Evolutionary conservation across 306 rosid genomes (phyloP).

Genomic region (Dryas drummondii): DNA sequence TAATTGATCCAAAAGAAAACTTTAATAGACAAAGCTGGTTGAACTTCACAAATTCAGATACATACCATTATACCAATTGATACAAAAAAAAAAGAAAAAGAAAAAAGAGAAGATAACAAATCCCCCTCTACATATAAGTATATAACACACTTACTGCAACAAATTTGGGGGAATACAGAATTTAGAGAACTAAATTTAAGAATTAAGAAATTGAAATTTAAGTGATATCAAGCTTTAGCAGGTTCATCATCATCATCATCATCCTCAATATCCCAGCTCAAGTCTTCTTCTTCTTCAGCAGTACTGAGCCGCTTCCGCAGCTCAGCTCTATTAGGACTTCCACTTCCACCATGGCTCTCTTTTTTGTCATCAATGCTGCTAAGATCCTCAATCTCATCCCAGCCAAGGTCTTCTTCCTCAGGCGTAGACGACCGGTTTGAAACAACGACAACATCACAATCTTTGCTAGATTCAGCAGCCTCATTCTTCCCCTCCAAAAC

Average conservation of each 20-base stretch:
- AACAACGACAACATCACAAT: constrained; percentile 35
- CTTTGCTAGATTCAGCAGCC: constrained; percentile 37
- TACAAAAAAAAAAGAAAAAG: background rate
- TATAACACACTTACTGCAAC: constrained; percentile 25
- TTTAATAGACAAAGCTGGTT: constrained; percentile 15
- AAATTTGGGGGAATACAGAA: constrained; percentile 22
- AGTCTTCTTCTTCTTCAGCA: constrained; percentile 81
- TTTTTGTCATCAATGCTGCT: constrained; percentile 69
- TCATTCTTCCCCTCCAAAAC: constrained; percentile 32
- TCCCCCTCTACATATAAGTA: constrained; percentile 13
- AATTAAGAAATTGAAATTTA: background rate
- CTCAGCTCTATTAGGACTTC: constrained; percentile 43
- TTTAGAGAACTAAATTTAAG: constrained; percentile 15
- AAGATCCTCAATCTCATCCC: constrained; percentile 96
- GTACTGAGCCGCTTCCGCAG: constrained; percentile 59
- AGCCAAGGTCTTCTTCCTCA: constrained; percentile 76
- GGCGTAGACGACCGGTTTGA: constrained; percentile 34
- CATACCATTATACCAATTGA: constrained; percentile 25
- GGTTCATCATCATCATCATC: constrained; percentile 59
- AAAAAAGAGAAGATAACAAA: background rate
- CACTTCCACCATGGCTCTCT: constrained; percentile 24
- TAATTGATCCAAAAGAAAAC: background rate
- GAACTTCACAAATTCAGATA: constrained; percentile 32
- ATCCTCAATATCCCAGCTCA: constrained; percentile 88
- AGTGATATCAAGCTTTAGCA: constrained; percentile 41